These are phyloP conservation scores for Acacia melanoxylon DNA, from an alignment of 306 rosid genomes.

Conservation along the genomic window DNA sequence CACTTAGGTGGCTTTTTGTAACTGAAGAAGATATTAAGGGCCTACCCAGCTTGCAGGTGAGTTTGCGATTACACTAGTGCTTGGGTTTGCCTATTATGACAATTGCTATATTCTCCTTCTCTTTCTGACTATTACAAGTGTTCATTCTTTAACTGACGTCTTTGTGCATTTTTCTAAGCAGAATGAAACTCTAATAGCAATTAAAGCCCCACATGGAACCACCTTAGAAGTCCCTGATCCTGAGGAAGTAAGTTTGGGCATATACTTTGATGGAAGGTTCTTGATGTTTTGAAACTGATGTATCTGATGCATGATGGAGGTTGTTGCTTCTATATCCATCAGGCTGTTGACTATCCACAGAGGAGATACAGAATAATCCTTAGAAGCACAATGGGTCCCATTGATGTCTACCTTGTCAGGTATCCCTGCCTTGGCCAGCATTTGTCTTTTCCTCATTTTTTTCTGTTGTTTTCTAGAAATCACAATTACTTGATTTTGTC, in stretches of 20 bases:
- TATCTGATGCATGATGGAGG: conserved; percentile 39
- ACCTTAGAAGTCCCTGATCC: conserved; percentile 99
- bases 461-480: conserved; percentile 11
- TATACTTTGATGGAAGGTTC: conserved; percentile 31
- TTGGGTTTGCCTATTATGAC: conserved; percentile 11
- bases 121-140: conserved; percentile 12
- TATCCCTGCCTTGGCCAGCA: conserved; percentile 35
- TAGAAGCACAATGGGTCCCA: conserved; percentile 99
- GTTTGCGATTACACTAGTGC: background rate
- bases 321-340: conserved; percentile 39
- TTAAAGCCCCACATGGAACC: conserved; percentile 99
- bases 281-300: conserved; percentile 22
- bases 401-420: conserved; percentile 99
- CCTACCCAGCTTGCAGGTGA: conserved; percentile 83
- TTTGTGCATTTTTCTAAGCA: conserved; percentile 39
- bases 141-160: conserved; percentile 30
- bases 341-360: conserved; percentile 91
- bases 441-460: background rate
- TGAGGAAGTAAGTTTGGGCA: conserved; percentile 76
- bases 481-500: conserved; percentile 23
- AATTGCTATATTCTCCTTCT: conserved; percentile 30
- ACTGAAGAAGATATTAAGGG: conserved; percentile 92
- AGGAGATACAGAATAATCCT: conserved; percentile 92
- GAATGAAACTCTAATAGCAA: conserved; percentile 97
- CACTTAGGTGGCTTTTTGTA: conserved; percentile 80